Conservation (phyloP, 805 yeast species). For the Sugiyamaella mastotermitis region DNA sequence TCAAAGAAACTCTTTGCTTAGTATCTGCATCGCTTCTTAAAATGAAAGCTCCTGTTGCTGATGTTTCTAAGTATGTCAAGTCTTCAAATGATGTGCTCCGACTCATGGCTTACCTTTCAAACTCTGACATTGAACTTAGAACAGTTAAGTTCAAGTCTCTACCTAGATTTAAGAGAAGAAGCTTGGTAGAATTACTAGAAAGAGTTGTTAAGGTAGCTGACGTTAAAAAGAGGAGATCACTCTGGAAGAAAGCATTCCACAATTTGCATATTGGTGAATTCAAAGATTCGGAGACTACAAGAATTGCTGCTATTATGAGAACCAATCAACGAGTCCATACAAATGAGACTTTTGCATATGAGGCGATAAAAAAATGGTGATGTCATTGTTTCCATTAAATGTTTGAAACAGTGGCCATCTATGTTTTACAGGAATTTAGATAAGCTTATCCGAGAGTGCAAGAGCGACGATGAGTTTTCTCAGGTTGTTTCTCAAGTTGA, state of each 20-base stretch:
- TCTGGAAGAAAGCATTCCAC: constrained; percentile 12
- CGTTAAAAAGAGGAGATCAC: constrained; percentile 2
- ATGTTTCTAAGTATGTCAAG: not conserved
- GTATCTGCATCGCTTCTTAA: constrained; percentile 1
- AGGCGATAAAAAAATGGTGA: not conserved
- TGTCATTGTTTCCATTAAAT: not conserved
- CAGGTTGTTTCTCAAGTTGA: not conserved
- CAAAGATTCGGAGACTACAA: constrained; percentile 4
- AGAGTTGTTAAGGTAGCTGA: constrained; percentile 4
- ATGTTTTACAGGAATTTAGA: not conserved
- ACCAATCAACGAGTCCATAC: not conserved
- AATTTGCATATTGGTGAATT: constrained; percentile 9
- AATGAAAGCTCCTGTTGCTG: not conserved
- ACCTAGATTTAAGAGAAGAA: constrained; percentile 3
- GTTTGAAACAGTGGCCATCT: not conserved
- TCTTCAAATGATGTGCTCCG: constrained; percentile 7
- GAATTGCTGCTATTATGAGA: constrained; percentile 6
- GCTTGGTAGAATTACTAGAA: constrained; percentile 6
- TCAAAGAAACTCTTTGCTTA: constrained; percentile 6
- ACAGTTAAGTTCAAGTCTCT: constrained; percentile 8
- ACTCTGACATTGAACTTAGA: constrained; percentile 6
- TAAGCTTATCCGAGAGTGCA: not conserved
- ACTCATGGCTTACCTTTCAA: constrained; percentile 8
- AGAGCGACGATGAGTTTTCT: not conserved
- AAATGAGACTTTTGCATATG: not conserved